phyloP scores from a whole-genome alignment of 306 rosid species.

The Fagus sylvatica region DNA sequence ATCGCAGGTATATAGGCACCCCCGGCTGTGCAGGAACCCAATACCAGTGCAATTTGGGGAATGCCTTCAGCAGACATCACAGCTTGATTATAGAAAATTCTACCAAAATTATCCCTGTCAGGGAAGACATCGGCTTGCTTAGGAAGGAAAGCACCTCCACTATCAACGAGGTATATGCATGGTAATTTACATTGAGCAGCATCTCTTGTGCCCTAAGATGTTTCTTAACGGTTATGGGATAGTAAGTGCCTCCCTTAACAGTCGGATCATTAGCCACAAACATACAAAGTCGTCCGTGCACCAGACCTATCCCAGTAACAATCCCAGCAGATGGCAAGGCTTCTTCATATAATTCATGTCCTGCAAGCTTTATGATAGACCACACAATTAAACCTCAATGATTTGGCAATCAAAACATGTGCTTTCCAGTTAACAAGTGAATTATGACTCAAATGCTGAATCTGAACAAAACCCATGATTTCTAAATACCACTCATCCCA shows the following conservation, averaged over 20 bases:
- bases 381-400: background rate
- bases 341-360: constrained; percentile 82
- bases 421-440: background rate
- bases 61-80: constrained; percentile 81
- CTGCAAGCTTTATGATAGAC: constrained; percentile 76
- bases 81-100: constrained; percentile 91
- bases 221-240: constrained; percentile 93
- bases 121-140: constrained; percentile 98
- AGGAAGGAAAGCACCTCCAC: constrained; percentile 97
- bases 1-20: constrained; percentile 97
- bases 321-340: constrained; percentile 84
- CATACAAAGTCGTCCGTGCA: constrained; percentile 90
- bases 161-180: constrained; percentile 89
- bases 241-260: constrained; percentile 92
- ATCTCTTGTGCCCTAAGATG: constrained; percentile 96
- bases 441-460: background rate
- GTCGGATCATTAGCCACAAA: constrained; percentile 96
- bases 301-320: constrained; percentile 90
- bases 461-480: background rate
- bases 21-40: constrained; percentile 96
- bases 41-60: constrained; percentile 88
- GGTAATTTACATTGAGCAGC: constrained; percentile 86
- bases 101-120: constrained; percentile 86
- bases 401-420: background rate
- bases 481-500: too few relatives aligned